Evolutionary conservation across 2,329 filamentous ascomycete genomes (phyloP).

Genomic region (Chrysoporthe austroafricana): DNA sequence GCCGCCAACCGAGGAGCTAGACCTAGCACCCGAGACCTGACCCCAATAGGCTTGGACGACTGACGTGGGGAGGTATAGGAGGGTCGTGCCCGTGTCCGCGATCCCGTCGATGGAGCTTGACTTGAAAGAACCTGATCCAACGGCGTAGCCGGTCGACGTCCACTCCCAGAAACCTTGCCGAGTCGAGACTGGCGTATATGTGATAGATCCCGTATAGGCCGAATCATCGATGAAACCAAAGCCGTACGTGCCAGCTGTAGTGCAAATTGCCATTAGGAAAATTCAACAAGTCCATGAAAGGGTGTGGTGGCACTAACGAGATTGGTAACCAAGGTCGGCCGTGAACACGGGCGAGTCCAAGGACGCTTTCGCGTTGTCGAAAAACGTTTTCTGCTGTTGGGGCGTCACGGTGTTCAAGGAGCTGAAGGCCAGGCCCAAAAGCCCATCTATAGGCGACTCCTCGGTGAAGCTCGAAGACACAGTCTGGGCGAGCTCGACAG

Average conservation of each 20-base stretch:
- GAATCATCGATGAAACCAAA: conserved; percentile 53
- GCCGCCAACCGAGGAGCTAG: conserved; percentile 30
- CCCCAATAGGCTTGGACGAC: conserved; percentile 55
- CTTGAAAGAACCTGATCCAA: conserved; percentile 40
- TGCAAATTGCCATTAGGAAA: not conserved
- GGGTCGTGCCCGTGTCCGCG: conserved; percentile 60
- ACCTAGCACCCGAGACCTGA: conserved; percentile 47
- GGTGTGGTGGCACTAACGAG: conserved; percentile 31
- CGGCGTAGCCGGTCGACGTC: conserved; percentile 39
- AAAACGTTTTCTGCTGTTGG: conserved; percentile 46
- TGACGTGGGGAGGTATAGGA: conserved; percentile 51
- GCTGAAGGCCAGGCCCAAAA: conserved; percentile 50
- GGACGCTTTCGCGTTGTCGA: conserved; percentile 38
- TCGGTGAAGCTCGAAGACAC: conserved; percentile 46
- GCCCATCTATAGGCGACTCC: conserved; percentile 44
- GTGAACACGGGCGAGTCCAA: conserved; percentile 40
- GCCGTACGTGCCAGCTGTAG: conserved; percentile 34
- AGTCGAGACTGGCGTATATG: conserved; percentile 57
- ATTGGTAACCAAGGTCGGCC: conserved; percentile 37
- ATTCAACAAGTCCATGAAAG: not conserved
- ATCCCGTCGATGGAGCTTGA: conserved; percentile 45
- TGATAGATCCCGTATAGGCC: conserved; percentile 59
- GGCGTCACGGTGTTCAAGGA: conserved; percentile 49
- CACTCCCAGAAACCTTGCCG: conserved; percentile 67
- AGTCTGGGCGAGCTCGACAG: conserved; percentile 47